phyloP scores from a whole-genome alignment of 2,329 filamentous ascomycete species.

The Fusarium cyanostomum region DNA sequence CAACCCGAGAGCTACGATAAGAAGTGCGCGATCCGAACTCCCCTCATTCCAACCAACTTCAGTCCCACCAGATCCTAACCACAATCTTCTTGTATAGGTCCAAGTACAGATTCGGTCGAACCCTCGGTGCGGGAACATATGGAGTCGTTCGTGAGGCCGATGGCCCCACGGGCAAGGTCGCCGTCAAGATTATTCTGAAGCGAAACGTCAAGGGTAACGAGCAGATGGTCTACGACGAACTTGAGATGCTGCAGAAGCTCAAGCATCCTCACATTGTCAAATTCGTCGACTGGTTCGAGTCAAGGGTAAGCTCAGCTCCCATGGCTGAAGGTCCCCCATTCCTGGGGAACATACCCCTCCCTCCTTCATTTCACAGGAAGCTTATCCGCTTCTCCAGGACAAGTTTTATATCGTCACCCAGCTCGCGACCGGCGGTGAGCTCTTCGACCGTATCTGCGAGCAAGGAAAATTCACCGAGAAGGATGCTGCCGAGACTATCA shows the following conservation, averaged over 20 bases:
- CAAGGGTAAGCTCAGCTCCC: conserved; percentile 70
- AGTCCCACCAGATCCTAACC: conserved; percentile 41
- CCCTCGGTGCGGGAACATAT: conserved; percentile 95
- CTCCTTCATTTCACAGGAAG: background rate
- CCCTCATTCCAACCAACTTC: conserved; percentile 12
- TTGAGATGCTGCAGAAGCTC: conserved; percentile 90
- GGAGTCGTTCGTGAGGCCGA: conserved; percentile 97
- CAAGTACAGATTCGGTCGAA: conserved; percentile 91
- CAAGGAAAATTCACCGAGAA: conserved; percentile 99
- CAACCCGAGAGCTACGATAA: conserved; percentile 99
- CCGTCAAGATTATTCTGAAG: conserved; percentile 99
- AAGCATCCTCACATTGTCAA: conserved; percentile 95
- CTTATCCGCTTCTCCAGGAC: conserved; percentile 67
- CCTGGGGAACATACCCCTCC: conserved; percentile 4
- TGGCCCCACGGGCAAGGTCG: conserved; percentile 82
- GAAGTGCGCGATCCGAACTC: conserved; percentile 70
- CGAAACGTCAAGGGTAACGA: conserved; percentile 99
- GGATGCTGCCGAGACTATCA: conserved; percentile 94
- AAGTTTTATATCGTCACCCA: conserved; percentile 99
- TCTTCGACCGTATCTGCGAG: conserved; percentile 98
- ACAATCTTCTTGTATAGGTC: conserved; percentile 60
- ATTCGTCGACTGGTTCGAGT: conserved; percentile 99
- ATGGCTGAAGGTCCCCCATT: conserved; percentile 2
- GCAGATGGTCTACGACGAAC: conserved; percentile 97
- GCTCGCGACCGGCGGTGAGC: conserved; percentile 91